phyloP scores from a whole-genome alignment of 345 rosid species.

The Acer yangbiense region DNA sequence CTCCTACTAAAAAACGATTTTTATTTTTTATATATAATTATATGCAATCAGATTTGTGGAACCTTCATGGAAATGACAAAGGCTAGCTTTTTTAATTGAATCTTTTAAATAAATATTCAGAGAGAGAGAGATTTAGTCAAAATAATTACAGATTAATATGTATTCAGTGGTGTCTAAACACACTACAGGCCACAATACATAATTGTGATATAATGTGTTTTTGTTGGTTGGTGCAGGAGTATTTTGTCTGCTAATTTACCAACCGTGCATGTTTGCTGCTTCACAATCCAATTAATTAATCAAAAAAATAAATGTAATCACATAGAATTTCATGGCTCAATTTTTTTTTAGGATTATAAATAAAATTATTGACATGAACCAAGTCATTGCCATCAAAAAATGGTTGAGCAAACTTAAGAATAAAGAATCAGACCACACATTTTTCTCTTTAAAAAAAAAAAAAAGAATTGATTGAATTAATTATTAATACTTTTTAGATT shows the following conservation, averaged over 20 bases:
- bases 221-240: constrained; percentile 34
- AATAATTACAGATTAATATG: constrained; percentile 13
- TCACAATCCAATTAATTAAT: neutral
- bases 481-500: too few species aligned
- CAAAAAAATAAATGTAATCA: constrained; percentile 5
- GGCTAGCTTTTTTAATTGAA: too few species aligned
- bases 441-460: too few species aligned
- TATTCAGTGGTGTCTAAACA: neutral
- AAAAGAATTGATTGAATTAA: too few species aligned
- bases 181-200: neutral
- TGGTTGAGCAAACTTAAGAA: neutral
- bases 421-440: neutral
- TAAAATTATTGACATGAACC: neutral
- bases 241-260: constrained; percentile 25
- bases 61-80: too few species aligned
- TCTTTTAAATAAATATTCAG: too few species aligned
- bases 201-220: constrained; percentile 3
- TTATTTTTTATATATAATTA: too few species aligned
- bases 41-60: too few species aligned
- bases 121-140: neutral
- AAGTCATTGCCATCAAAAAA: neutral
- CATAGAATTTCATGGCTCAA: constrained; percentile 19
- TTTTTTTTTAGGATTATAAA: constrained; percentile 3
- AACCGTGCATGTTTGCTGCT: constrained; percentile 20
- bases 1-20: too few species aligned